These are phyloP conservation scores for Xanthoceras sorbifolium DNA, from an alignment of 345 rosid genomes.

Conservation along the genomic window DNA sequence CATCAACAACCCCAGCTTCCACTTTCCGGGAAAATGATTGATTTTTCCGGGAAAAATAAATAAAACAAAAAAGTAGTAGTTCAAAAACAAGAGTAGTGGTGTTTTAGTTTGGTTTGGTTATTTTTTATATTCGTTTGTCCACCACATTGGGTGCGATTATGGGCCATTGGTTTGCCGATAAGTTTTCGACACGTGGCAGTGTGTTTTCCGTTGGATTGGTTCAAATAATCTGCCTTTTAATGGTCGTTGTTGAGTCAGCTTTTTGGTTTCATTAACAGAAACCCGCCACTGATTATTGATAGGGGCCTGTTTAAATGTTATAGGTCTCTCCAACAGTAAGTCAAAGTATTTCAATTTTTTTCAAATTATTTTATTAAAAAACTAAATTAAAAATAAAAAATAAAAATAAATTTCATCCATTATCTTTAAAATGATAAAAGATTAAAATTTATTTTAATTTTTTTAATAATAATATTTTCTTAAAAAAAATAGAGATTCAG, in stretches of 20 bases:
- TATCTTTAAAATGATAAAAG: no score
- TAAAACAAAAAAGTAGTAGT: no score
- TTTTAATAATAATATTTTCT: no score
- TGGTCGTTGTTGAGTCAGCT: neutral
- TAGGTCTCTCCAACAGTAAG: no score
- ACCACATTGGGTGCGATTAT: conserved; percentile 17
- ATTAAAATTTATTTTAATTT: no score
- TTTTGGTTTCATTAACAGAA: neutral
- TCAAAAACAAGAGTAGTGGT: neutral
- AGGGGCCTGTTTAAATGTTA: neutral
- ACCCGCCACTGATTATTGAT: conserved; percentile 1
- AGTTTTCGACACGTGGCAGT: conserved; percentile 20
- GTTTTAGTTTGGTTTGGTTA: neutral
- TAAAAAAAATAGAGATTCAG: no score
- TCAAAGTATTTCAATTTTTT: no score
- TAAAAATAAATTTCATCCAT: no score
- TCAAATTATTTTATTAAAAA: no score
- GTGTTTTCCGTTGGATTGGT: conserved; percentile 13
- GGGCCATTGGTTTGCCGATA: conserved; percentile 36
- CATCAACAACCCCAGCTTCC: conserved; percentile 21
- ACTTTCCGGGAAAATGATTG: no score
- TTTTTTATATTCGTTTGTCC: neutral
- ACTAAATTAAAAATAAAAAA: no score
- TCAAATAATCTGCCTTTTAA: neutral
- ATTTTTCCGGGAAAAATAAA: no score